phyloP scores from a whole-genome alignment of 73 alveolate genomes.

The Paramecium tetraurelia region DNA sequence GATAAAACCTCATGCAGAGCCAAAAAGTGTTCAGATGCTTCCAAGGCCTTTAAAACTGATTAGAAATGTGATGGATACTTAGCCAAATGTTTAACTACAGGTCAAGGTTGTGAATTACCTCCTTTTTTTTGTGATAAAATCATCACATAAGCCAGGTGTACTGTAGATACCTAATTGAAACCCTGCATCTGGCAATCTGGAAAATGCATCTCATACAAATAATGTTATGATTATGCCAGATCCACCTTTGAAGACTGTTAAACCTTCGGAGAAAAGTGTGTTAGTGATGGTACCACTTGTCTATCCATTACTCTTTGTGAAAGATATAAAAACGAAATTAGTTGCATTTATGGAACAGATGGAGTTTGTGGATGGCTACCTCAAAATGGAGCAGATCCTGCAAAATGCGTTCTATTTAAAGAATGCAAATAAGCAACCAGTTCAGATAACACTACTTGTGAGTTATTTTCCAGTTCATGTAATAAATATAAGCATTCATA shows the following conservation, averaged over 20 bases:
- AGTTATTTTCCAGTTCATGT: not conserved
- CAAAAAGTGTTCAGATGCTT: constrained; percentile 28
- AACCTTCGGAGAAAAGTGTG: not conserved
- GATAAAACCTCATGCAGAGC: not conserved
- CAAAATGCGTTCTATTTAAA: not conserved
- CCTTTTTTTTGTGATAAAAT: not conserved
- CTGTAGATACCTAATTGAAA: not conserved
- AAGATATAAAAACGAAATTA: not conserved
- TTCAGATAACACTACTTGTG: not conserved
- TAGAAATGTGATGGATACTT: not conserved
- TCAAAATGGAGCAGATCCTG: not conserved
- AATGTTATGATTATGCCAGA: not conserved
- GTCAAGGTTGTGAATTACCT: not conserved
- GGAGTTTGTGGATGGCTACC: constrained; percentile 42
- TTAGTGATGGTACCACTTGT: not conserved
- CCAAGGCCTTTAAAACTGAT: constrained; percentile 1
- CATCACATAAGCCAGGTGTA: not conserved
- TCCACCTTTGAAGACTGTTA: not conserved
- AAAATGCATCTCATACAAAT: not conserved
- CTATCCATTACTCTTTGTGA: not conserved
- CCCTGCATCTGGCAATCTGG: not conserved
- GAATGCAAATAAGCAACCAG: not conserved
- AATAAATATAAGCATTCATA: not conserved
- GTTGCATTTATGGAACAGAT: constrained; percentile 23
- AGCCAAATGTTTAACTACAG: not conserved